Evolutionary conservation across 78 protist species (phyloP).

Genomic region (Dictyostelium firmibasis): DNA sequence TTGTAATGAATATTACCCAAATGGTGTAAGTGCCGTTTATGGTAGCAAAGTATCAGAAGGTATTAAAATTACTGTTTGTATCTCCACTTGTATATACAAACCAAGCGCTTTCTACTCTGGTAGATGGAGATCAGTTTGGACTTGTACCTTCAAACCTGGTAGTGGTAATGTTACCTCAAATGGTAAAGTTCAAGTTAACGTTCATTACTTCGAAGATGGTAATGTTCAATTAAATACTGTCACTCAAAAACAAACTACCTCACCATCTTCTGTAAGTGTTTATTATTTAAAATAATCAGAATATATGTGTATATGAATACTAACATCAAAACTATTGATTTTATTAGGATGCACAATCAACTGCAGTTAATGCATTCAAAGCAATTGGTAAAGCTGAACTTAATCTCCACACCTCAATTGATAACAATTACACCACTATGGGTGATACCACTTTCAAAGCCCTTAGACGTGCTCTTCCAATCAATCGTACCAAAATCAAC

Average conservation of each 20-base stretch:
- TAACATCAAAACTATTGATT: neutral
- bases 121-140: constrained; percentile 86
- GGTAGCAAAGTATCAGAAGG: constrained; percentile 57
- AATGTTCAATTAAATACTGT: constrained; percentile 86
- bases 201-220: constrained; percentile 88
- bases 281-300: neutral
- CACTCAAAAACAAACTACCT: constrained; percentile 51
- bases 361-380: constrained; percentile 64
- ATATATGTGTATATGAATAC: neutral
- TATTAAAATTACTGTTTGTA: constrained; percentile 58
- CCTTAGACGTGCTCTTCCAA: constrained; percentile 82
- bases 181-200: constrained; percentile 78
- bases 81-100: constrained; percentile 53
- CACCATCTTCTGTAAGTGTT: constrained; percentile 38
- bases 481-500: constrained; percentile 77
- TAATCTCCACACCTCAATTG: constrained; percentile 65
- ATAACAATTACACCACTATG: constrained; percentile 73
- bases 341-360: constrained; percentile 47
- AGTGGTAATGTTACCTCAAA: constrained; percentile 26
- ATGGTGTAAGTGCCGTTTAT: constrained; percentile 69
- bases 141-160: constrained; percentile 39
- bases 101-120: constrained; percentile 86
- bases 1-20: constrained; percentile 55
- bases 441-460: constrained; percentile 87
- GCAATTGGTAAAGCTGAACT: constrained; percentile 75